phyloP scores from a whole-genome alignment of 345 rosid species.

The Brassica juncea region DNA sequence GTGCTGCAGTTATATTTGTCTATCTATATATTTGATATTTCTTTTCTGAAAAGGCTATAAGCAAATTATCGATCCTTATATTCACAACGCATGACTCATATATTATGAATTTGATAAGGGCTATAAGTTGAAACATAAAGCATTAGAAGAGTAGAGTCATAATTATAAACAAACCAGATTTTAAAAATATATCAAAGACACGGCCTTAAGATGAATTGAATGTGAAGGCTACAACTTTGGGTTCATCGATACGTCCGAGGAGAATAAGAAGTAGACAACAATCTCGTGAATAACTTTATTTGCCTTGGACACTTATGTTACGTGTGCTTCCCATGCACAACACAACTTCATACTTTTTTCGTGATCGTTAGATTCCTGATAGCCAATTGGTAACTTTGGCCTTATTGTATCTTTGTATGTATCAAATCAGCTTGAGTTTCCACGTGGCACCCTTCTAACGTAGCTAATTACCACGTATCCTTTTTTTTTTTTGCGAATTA shows the following conservation, averaged over 20 bases:
- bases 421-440: neutral
- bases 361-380: neutral
- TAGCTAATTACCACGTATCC: neutral
- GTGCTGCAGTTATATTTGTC: neutral
- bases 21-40: neutral
- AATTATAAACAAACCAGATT: too few relatives aligned
- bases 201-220: neutral
- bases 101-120: neutral
- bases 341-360: constrained; percentile 24
- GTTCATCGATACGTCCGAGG: constrained; percentile 16
- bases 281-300: constrained; percentile 25
- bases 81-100: neutral
- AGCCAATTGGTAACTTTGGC: neutral
- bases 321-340: neutral
- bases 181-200: neutral
- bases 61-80: neutral
- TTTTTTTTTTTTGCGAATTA: too few relatives aligned
- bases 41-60: neutral
- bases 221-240: neutral
- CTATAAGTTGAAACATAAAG: neutral
- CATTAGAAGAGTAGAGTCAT: neutral
- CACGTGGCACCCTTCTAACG: neutral
- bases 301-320: constrained; percentile 26
- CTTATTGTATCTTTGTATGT: neutral
- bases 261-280: constrained; percentile 16